Base-by-base conservation (phyloP, 345 rosid genomes). In the Xanthoceras sorbifolium region DNA sequence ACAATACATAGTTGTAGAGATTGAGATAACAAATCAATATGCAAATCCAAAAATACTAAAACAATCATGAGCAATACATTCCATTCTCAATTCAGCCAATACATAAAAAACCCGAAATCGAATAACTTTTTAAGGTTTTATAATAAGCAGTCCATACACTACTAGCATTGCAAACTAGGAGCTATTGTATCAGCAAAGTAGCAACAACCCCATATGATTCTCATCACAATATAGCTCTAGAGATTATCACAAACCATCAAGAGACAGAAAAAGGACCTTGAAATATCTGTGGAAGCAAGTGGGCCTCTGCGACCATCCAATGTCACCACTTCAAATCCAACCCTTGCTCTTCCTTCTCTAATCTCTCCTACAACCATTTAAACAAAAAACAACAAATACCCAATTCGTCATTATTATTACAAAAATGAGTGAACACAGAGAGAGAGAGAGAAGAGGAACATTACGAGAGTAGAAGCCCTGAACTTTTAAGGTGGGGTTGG, bases 381-480 rank as follows among this genome's bases (percentile, higher is more conserved):
- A 22, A 31, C 20, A 31, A 17, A 31, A 38, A 44, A 23, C 9
- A 32, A 22, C 22, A 32, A 50, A 64, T 11, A 17, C 54, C 28
- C 14, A 6, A 64, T n/a, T 32, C 34, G 10, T 18, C 0, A 61
- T 42, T 50, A 22, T 0, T 26, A n/a, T 9, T 10, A 60, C 11
- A 10, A 9, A 60, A 25, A 63, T 23, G 36, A 11, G 15, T 14
- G 17, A 59, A 63, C 15, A 65, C 22, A 71, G 2, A 67, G 11
- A 44, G 31, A 52, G 23, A 28, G 3, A 61, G 34, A 60, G n/a
- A 28, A 31, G 78, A 7, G 46, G 1, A 29, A 5, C 64, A 79
- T 17, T 82, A 88, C 92, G 76, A 26, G 97, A 86, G 73, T 85
- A 87, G 86, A 92, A 92, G 3, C 97, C 93, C 73, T 87, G 93